Percentiles rank a stretch among this genome's conserved stretches.
Conservation (phyloP, 768 basidiomycete genomes). For the Peribolospora baueri region DNA sequence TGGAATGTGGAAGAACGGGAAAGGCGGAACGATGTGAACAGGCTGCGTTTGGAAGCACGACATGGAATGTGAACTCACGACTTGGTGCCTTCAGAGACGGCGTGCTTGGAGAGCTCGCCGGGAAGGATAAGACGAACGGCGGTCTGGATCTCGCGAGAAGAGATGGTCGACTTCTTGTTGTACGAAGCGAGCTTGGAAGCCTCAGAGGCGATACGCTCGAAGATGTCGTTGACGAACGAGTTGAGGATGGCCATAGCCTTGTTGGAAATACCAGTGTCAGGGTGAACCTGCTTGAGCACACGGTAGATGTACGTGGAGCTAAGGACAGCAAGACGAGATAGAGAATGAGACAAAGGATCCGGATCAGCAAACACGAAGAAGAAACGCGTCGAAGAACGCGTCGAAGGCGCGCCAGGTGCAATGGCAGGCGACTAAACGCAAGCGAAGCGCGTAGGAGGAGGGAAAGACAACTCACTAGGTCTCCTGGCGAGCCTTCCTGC, state of each 20-base stretch:
- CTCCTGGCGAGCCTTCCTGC: conserved; percentile 54
- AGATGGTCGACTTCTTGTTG: conserved; percentile 97
- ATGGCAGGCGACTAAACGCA: not conserved
- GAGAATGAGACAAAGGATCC: conserved; percentile 1
- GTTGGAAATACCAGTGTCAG: conserved; percentile 97
- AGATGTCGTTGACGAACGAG: conserved; percentile 20
- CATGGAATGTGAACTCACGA: conserved; percentile 17
- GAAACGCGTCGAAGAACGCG: not conserved
- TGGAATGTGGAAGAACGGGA: too few relatives aligned
- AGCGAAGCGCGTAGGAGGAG: not conserved
- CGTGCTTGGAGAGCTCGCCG: conserved; percentile 71
- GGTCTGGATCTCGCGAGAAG: conserved; percentile 94
- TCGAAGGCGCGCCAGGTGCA: not conserved
- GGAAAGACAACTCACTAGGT: conserved; percentile 28
- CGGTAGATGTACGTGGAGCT: conserved; percentile 17
- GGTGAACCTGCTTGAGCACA: conserved; percentile 47
- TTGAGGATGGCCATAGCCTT: conserved; percentile 94
- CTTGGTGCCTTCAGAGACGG: conserved; percentile 83
- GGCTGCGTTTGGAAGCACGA: too few relatives aligned
- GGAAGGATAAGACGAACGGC: conserved; percentile 91
- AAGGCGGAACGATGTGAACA: too few relatives aligned
- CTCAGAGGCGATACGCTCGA: conserved; percentile 27
- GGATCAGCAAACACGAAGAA: not conserved
- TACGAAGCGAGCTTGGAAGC: conserved; percentile 62
- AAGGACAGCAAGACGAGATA: conserved; percentile 28